A percentile compares a stretch with the other conserved stretches of the same genome.
These are phyloP conservation scores for Didymella sp. DNA, from an alignment of 2,329 filamentous ascomycete genomes.

Conservation along the genomic window DNA sequence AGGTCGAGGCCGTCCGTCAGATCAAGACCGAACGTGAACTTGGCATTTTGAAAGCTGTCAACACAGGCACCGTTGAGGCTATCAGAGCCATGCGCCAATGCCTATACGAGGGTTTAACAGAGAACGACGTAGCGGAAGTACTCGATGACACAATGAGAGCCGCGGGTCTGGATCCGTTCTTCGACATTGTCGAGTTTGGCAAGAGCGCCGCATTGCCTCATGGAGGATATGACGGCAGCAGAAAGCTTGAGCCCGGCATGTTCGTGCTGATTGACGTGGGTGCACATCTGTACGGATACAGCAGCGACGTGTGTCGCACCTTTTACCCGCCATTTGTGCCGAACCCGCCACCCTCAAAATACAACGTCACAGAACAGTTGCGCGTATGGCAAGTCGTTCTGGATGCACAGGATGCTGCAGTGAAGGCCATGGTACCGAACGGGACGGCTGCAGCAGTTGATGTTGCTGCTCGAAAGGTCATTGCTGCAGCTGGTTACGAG, in stretches of 20 bases:
- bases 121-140: constrained; percentile 63
- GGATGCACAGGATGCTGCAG: constrained; percentile 66
- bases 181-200: constrained; percentile 70
- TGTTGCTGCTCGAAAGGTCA: constrained; percentile 65
- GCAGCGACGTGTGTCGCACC: constrained; percentile 68
- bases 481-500: constrained; percentile 65
- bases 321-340: constrained; percentile 57
- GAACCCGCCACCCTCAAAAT: constrained; percentile 21
- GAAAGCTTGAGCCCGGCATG: constrained; percentile 60
- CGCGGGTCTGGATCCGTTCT: constrained; percentile 64
- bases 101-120: constrained; percentile 63
- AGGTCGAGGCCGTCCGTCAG: constrained; percentile 66
- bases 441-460: constrained; percentile 66
- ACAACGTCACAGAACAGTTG: constrained; percentile 57
- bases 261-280: constrained; percentile 70
- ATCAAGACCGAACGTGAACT: constrained; percentile 64
- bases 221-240: constrained; percentile 60
- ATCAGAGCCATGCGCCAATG: constrained; percentile 65
- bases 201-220: constrained; percentile 62
- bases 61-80: constrained; percentile 68
- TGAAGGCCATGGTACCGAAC: constrained; percentile 59
- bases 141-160: constrained; percentile 63
- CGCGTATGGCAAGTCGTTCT: constrained; percentile 67
- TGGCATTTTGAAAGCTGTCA: constrained; percentile 66
- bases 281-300: constrained; percentile 67